These are phyloP conservation scores for Pholiota adiposa DNA, from an alignment of 1,284 basidiomycete genomes.

Conservation along the genomic window DNA sequence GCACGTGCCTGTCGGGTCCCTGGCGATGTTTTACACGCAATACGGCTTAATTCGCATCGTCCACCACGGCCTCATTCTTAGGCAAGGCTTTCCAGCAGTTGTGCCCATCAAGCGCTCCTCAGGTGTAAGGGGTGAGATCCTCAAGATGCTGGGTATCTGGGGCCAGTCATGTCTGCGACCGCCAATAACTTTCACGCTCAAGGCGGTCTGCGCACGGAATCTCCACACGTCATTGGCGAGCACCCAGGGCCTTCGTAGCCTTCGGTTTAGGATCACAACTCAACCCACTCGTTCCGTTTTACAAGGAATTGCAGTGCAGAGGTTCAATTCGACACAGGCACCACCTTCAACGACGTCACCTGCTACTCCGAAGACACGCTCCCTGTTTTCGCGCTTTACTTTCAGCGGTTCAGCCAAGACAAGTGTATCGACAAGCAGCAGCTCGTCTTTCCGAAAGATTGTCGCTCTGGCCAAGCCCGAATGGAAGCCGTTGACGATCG, in stretches of 20 bases:
- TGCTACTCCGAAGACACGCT: conserved; percentile 34
- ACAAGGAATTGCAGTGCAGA: conserved; percentile 5
- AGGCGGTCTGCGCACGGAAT: conserved; percentile 11
- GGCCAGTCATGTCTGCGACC: conserved; percentile 25
- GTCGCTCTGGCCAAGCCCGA: conserved; percentile 81
- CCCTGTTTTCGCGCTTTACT: conserved; percentile 43
- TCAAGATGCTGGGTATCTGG: conserved; percentile 31
- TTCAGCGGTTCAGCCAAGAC: conserved; percentile 33
- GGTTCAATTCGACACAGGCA: conserved; percentile 23
- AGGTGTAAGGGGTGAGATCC: neutral
- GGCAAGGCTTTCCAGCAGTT: neutral
- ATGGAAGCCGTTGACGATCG: conserved; percentile 69
- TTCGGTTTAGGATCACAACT: neutral
- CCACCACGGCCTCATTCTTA: conserved; percentile 1
- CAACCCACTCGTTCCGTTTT: neutral
- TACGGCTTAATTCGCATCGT: neutral
- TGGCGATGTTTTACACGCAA: conserved; percentile 1
- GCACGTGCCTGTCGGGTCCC: neutral
- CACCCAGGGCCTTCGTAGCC: neutral
- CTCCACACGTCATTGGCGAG: conserved; percentile 8
- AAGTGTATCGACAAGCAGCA: conserved; percentile 36
- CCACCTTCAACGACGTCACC: conserved; percentile 14
- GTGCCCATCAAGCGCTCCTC: neutral
- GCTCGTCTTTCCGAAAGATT: conserved; percentile 76
- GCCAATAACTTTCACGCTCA: conserved; percentile 9